Percentiles rank a stretch among this genome's conserved stretches.
These are phyloP conservation scores for Bacterosira constricta DNA, from an alignment of 108 stramenopile genomes.

Conservation along the genomic window DNA sequence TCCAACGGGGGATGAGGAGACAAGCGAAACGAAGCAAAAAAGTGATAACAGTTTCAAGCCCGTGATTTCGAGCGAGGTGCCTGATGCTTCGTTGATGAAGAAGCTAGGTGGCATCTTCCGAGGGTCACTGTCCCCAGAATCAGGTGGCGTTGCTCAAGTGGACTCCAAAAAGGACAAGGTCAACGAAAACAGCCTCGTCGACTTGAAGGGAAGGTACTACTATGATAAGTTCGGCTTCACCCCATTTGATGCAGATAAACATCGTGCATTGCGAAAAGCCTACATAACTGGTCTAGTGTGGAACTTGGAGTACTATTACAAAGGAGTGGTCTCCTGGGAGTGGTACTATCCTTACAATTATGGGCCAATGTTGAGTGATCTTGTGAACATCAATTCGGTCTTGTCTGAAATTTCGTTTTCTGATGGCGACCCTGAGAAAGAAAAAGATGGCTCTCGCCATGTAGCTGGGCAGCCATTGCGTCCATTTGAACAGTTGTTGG, in stretches of 20 bases:
- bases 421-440: constrained; percentile 46
- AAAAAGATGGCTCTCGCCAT: constrained; percentile 11
- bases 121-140: constrained; percentile 34
- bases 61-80: constrained; percentile 37
- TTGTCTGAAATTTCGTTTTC: constrained; percentile 70
- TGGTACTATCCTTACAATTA: constrained; percentile 99
- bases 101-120: constrained; percentile 43
- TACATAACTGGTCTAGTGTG: constrained; percentile 96
- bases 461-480: constrained; percentile 81
- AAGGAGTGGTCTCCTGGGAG: constrained; percentile 94
- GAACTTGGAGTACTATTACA: constrained; percentile 97
- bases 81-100: constrained; percentile 23
- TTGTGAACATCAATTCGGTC: constrained; percentile 72
- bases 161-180: constrained; percentile 8
- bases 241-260: constrained; percentile 86
- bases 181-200: constrained; percentile 47
- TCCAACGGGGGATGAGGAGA: background rate
- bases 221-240: constrained; percentile 91
- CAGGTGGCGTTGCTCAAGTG: constrained; percentile 33
- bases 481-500: constrained; percentile 95
- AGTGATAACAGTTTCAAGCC: constrained; percentile 19
- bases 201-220: constrained; percentile 91
- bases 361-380: constrained; percentile 95
- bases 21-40: background rate
- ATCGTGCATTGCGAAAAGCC: constrained; percentile 77